phyloP scores from a whole-genome alignment of 1,139 yeast species.

The Saccharomyces pastorianus region DNA sequence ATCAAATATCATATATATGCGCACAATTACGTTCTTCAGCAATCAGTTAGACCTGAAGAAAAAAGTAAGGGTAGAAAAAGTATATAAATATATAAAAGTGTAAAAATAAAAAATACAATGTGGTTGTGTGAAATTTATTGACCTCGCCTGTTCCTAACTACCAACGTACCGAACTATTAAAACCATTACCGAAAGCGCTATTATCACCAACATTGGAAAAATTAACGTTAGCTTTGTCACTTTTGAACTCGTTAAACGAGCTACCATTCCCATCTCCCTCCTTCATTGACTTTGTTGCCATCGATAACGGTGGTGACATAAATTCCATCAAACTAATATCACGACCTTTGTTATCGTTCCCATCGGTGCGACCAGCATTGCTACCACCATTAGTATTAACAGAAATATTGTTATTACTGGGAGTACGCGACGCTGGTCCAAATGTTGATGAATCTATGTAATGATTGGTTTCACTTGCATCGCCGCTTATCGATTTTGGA shows the following conservation, averaged over 20 bases:
- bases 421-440: background rate
- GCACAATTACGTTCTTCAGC: background rate
- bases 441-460: background rate
- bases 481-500: conserved; percentile 37
- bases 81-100: background rate
- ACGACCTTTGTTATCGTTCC: conserved; percentile 3
- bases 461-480: conserved; percentile 1
- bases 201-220: conserved; percentile 4
- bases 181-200: conserved; percentile 5
- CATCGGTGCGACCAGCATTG: background rate
- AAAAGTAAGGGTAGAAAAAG: background rate
- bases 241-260: background rate
- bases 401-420: conserved; percentile 1
- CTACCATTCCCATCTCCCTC: conserved; percentile 1
- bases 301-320: conserved; percentile 8
- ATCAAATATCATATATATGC: conserved; percentile 1
- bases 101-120: background rate
- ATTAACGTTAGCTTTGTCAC: conserved; percentile 6
- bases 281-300: conserved; percentile 3
- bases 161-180: conserved; percentile 9
- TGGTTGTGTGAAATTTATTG: background rate
- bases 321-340: conserved; percentile 9
- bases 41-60: background rate
- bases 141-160: conserved; percentile 12
- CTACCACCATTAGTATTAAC: conserved; percentile 2